Evolutionary conservation across 2,329 filamentous ascomycete species (phyloP), one percentile per base, ranked within the genome.

Genomic region (Tolypocladium inflatum): DNA sequence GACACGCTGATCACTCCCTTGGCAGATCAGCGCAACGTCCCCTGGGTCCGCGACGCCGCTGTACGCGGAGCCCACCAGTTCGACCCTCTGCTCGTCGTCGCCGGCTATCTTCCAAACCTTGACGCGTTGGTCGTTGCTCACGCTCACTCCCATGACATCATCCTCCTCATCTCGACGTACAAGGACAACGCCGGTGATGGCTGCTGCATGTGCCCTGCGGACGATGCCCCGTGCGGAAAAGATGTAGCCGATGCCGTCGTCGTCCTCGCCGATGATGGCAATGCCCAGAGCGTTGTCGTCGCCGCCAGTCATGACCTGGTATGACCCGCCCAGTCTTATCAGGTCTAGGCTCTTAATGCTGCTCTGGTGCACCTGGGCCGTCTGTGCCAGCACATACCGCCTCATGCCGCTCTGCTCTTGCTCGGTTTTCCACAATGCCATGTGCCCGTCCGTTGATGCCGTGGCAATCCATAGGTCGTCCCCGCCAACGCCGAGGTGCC

Each of bases 271-370:
- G 38, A 74, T 56, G 0, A 58, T 71, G 30, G 80, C 81, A 13
- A 90, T 66, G 0, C 82, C 86, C 0, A 97, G 71, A 4, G 88
- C 87, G 61, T 94, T 94, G 71, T 97, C 94, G 65, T 99, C 94
- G 26, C 94, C 91, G 33, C 90, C 91, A 0, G 90, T 91, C 5
- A 90, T 70, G 21, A 96, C 67, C 1, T 89, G 61, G 63, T 63
- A 75, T 64, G 65, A 37, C 68, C 61, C 21, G 66, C 63, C 17
- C 77, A 55, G 35, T 55, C 59, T 54, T 35, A 64, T 61, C 55
- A 84, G 59, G 60, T 80, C 80, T 3, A 88, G 73, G 23, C 78
- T 75, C 70, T 96, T 95, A 68, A 97, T 83, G 55, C 87, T 85
- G 70, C 83, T 96, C 65, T 96, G 91, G 67, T 97, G 94, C 30